Conservation (phyloP, 2,329 filamentous ascomycete genomes). For the Neofusicoccum parvum region DNA sequence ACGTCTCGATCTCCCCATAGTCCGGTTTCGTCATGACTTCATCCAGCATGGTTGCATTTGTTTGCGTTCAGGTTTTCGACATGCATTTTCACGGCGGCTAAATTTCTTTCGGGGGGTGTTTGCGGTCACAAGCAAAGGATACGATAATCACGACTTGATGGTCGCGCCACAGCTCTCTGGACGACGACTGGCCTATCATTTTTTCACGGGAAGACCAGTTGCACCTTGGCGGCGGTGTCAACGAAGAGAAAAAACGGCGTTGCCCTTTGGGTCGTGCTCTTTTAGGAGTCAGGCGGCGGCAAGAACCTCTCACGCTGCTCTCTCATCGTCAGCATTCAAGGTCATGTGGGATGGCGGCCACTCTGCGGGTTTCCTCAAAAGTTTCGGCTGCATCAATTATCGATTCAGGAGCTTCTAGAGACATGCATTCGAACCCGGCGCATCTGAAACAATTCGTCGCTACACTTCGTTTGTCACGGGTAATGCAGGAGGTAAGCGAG, state of each 20-base stretch:
- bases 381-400: conserved; percentile 17
- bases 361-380: conserved; percentile 14
- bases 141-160: conserved; percentile 23
- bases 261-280: conserved; percentile 14
- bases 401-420: conserved; percentile 21
- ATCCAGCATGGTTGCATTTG: conserved; percentile 22
- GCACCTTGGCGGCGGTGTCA: conserved; percentile 8
- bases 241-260: conserved; percentile 18
- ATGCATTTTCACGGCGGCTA: conserved; percentile 43
- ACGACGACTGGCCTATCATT: conserved; percentile 14
- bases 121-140: conserved; percentile 21
- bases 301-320: conserved; percentile 13
- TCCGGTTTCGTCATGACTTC: conserved; percentile 21
- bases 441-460: conserved; percentile 21
- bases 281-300: conserved; percentile 12
- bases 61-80: conserved; percentile 25
- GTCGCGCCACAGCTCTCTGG: conserved; percentile 18
- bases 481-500: conserved; percentile 12
- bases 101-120: conserved; percentile 39
- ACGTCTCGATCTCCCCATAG: conserved; percentile 19
- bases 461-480: conserved; percentile 11
- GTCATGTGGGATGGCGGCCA: conserved; percentile 17
- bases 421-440: conserved; percentile 21
- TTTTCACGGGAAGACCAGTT: conserved; percentile 11
- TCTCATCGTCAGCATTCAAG: neutral